Percentiles rank a stretch among this genome's conserved stretches.
These are phyloP conservation scores for Neoboletus subvelutipes DNA, from an alignment of 768 basidiomycete species.

Conservation along the genomic window DNA sequence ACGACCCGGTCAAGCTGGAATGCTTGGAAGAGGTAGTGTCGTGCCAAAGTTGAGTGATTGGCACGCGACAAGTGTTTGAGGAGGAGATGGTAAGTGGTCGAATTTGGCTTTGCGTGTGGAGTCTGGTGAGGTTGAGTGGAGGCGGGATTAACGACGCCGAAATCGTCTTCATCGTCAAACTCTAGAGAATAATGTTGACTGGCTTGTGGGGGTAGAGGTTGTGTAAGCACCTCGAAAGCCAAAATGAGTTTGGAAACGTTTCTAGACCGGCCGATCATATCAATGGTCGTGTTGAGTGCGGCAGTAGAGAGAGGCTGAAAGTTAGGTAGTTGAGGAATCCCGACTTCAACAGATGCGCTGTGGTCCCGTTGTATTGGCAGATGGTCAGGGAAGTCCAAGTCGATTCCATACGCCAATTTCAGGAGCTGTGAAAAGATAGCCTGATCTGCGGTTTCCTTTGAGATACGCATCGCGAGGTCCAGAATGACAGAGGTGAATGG, in stretches of 20 bases:
- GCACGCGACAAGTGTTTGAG: slow-evolving; percentile 54
- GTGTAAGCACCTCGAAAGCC: slow-evolving; percentile 76
- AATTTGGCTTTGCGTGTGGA: slow-evolving; percentile 56
- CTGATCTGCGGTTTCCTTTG: slow-evolving; percentile 59
- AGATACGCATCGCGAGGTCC: slow-evolving; percentile 65
- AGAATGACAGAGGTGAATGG: slow-evolving; percentile 58
- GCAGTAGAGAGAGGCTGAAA: slow-evolving; percentile 56
- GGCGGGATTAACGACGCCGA: slow-evolving; percentile 41
- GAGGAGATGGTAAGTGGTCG: slow-evolving; percentile 62
- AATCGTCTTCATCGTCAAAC: slow-evolving; percentile 68
- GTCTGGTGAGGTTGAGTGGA: slow-evolving; percentile 34
- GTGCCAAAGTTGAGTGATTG: slow-evolving; percentile 52
- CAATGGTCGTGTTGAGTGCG: slow-evolving; percentile 72
- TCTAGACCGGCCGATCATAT: slow-evolving; percentile 61
- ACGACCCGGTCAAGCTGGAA: slow-evolving; percentile 41
- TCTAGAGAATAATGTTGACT: slow-evolving; percentile 46
- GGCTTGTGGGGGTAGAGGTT: slow-evolving; percentile 57
- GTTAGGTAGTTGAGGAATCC: slow-evolving; percentile 19
- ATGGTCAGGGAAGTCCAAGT: slow-evolving; percentile 72
- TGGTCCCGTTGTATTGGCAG: slow-evolving; percentile 38
- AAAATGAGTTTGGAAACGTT: slow-evolving; percentile 67
- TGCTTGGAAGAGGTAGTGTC: slow-evolving; percentile 65
- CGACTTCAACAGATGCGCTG: slow-evolving; percentile 1
- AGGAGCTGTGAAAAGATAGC: slow-evolving; percentile 58
- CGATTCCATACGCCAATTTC: slow-evolving; percentile 72